Conservation (phyloP, 2,329 filamentous ascomycete species). For the Penicillium crustosum region DNA sequence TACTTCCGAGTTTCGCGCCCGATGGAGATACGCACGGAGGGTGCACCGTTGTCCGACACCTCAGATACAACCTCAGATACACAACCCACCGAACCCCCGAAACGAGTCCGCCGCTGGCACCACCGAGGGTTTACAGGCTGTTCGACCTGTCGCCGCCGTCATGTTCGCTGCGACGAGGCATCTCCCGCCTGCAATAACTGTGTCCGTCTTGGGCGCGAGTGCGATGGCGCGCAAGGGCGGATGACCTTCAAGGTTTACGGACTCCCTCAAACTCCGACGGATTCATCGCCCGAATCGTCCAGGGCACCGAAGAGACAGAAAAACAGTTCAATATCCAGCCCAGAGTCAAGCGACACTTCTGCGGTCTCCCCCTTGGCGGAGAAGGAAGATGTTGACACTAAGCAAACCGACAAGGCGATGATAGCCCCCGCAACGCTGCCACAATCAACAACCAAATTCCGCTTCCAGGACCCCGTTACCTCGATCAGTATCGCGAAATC, state of each 20-base stretch:
- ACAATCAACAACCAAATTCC: constrained; percentile 23
- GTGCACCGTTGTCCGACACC: constrained; percentile 15
- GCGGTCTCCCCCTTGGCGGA: constrained; percentile 8
- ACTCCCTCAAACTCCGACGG: constrained; percentile 23
- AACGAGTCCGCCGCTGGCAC: constrained; percentile 42
- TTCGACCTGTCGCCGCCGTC: constrained; percentile 42
- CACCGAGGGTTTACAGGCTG: constrained; percentile 45
- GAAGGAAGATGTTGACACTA: constrained; percentile 9
- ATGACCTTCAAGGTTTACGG: constrained; percentile 43
- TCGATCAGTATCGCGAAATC: constrained; percentile 21
- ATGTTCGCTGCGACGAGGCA: constrained; percentile 41
- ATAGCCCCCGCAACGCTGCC: constrained; percentile 26
- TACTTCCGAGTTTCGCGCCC: constrained; percentile 12
- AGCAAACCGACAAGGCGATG: constrained; percentile 21
- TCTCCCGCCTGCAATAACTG: constrained; percentile 42
- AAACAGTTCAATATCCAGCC: constrained; percentile 14
- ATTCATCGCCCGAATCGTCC: constrained; percentile 12
- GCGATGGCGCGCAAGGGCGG: constrained; percentile 36
- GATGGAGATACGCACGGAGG: constrained; percentile 33
- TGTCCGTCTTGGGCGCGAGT: constrained; percentile 35
- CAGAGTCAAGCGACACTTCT: constrained; percentile 15
- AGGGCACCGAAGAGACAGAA: constrained; percentile 21
- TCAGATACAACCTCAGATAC: constrained; percentile 5
- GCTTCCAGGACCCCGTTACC: constrained; percentile 29
- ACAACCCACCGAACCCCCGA: constrained; percentile 17